phyloP scores from a whole-genome alignment of 164 flowering plant species.

The Platanus orientalis region DNA sequence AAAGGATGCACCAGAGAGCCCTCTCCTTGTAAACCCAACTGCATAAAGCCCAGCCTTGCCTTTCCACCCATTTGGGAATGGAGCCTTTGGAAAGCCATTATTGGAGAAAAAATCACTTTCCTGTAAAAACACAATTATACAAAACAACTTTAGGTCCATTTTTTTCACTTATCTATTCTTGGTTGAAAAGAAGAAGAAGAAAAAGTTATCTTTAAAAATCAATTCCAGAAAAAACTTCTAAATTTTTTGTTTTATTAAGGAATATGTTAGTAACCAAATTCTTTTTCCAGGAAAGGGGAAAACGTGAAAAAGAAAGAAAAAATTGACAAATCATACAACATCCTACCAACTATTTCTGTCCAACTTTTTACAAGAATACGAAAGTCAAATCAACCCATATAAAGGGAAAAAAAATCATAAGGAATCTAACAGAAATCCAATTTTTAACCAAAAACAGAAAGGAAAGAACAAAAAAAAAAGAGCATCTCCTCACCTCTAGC shows the following conservation, averaged over 20 bases:
- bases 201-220: background rate
- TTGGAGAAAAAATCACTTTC: conserved; percentile 64
- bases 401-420: background rate
- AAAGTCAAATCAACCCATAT: background rate
- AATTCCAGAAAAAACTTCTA: too few species aligned
- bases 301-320: too few species aligned
- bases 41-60: conserved; percentile 61
- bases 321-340: background rate
- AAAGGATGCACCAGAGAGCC: conserved; percentile 58
- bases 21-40: conserved; percentile 73
- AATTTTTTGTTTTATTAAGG: background rate
- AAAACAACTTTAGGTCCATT: conserved; percentile 11
- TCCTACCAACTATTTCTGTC: conserved; percentile 6
- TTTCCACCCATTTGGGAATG: conserved; percentile 69
- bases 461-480: too few species aligned
- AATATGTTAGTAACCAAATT: too few species aligned
- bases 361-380: background rate
- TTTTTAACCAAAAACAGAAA: too few species aligned
- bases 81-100: conserved; percentile 51
- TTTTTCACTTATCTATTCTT: background rate
- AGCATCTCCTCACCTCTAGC: too few species aligned
- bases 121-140: conserved; percentile 28
- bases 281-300: too few species aligned
- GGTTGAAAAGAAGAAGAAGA: too few species aligned
- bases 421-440: conserved; percentile 15